phyloP scores from a whole-genome alignment of 345 rosid genomes.

The Diplotaxis tenuifolia region DNA sequence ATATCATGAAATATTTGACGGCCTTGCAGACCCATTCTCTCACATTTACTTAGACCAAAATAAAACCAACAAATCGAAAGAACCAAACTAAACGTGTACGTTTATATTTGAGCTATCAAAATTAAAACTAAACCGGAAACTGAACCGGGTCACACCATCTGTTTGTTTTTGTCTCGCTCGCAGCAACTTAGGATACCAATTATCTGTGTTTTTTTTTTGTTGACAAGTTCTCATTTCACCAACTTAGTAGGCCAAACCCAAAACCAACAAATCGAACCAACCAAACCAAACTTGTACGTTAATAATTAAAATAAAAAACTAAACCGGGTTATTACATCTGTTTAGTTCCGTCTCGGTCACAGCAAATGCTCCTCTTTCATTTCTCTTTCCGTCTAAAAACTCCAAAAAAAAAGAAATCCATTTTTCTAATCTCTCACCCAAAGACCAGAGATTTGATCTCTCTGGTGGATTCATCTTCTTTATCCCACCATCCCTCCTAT shows the following conservation, averaged over 20 bases:
- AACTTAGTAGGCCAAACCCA: not conserved
- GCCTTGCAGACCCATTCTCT: not conserved
- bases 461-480: constrained; percentile 4
- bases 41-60: not conserved
- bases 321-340: constrained; percentile 16
- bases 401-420: not conserved
- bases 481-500: not conserved
- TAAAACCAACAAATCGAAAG: not conserved
- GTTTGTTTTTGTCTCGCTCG: not conserved
- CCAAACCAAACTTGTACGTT: not conserved
- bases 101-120: not conserved
- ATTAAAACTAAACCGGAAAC: not conserved
- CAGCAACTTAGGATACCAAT: not conserved
- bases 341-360: not conserved
- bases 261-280: not conserved
- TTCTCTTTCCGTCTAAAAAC: not conserved
- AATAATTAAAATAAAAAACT: not conserved
- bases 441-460: constrained; percentile 8
- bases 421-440: constrained; percentile 9
- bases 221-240: no score
- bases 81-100: not conserved
- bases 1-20: not conserved
- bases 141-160: constrained; percentile 6
- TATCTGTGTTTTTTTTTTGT: no score
- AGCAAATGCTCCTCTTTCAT: not conserved